Percentiles rank a stretch among this genome's conserved stretches.
phyloP scores from a whole-genome alignment of 148 eudicot species.

The Rhododendron griersonianum region DNA sequence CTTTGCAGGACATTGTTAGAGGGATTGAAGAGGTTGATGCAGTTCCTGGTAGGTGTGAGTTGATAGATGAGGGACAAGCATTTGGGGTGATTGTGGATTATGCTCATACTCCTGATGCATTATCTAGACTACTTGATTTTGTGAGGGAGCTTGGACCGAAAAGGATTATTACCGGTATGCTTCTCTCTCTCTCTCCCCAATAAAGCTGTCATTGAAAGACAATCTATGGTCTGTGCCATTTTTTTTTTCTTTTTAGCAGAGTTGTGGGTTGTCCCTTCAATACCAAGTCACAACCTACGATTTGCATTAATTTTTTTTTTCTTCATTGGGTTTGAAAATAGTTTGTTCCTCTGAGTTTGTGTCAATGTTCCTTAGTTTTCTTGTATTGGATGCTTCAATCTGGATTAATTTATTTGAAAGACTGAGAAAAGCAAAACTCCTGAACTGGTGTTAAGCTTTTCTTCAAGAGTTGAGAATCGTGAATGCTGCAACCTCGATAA shows the following conservation, averaged over 20 bases:
- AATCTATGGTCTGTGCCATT: background rate
- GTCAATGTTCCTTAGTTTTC: background rate
- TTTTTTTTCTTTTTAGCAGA: background rate
- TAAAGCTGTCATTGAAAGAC: background rate
- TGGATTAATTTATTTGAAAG: background rate
- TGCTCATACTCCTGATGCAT: constrained; percentile 76
- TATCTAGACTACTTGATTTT: constrained; percentile 88
- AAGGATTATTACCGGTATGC: constrained; percentile 87
- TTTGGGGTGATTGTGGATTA: constrained; percentile 94
- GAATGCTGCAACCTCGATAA: background rate
- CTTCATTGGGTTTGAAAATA: background rate
- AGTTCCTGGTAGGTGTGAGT: constrained; percentile 96
- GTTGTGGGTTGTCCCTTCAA: background rate
- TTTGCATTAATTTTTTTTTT: background rate
- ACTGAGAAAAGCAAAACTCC: background rate
- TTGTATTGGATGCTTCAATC: background rate
- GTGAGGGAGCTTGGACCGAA: constrained; percentile 80
- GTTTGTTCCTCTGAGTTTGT: background rate
- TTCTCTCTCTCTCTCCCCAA: background rate
- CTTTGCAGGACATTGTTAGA: constrained; percentile 94
- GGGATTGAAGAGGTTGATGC: constrained; percentile 98
- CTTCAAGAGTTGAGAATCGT: background rate
- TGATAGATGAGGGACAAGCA: constrained; percentile 97
- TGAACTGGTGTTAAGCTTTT: background rate
- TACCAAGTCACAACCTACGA: background rate